phyloP scores from a whole-genome alignment of 192 early-diverging fungal genomes.

The Coemansia sp. region DNA sequence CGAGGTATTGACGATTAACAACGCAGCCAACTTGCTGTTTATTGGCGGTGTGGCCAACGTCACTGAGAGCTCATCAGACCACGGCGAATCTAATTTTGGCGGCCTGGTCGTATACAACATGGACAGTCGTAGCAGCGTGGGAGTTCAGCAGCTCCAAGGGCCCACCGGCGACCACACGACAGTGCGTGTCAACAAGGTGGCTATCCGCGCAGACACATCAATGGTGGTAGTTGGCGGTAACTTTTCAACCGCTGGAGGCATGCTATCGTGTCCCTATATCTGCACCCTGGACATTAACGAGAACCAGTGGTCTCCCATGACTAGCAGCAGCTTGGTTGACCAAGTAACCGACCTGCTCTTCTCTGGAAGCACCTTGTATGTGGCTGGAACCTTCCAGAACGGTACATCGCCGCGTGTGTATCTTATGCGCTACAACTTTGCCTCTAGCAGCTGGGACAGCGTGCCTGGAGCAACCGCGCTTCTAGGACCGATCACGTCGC shows the following conservation, averaged over 20 bases:
- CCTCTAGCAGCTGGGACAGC: constrained; percentile 48
- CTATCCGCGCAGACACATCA: constrained; percentile 45
- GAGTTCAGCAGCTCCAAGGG: constrained; percentile 29
- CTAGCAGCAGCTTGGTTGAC: constrained; percentile 37
- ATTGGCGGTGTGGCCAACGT: constrained; percentile 59
- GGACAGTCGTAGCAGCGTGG: constrained; percentile 21
- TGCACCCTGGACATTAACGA: constrained; percentile 55
- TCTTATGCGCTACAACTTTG: constrained; percentile 58
- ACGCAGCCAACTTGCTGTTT: constrained; percentile 58
- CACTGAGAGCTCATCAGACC: constrained; percentile 4
- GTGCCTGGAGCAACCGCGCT: constrained; percentile 46
- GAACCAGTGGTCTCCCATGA: constrained; percentile 54
- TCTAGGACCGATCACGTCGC: constrained; percentile 56
- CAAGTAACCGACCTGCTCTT: constrained; percentile 50
- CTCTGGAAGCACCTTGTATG: constrained; percentile 40
- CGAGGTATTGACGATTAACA: constrained; percentile 55
- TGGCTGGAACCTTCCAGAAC: constrained; percentile 62
- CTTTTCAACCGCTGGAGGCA: constrained; percentile 43
- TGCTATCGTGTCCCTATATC: constrained; percentile 47
- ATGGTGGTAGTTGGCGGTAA: constrained; percentile 56
- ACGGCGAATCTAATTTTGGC: constrained; percentile 22
- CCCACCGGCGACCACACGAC: constrained; percentile 8
- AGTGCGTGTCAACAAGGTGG: constrained; percentile 52
- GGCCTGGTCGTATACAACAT: constrained; percentile 60
- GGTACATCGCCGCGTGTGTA: constrained; percentile 47